Evolutionary conservation across 345 rosid genomes (phyloP).

Genomic region (Salix arbutifolia): DNA sequence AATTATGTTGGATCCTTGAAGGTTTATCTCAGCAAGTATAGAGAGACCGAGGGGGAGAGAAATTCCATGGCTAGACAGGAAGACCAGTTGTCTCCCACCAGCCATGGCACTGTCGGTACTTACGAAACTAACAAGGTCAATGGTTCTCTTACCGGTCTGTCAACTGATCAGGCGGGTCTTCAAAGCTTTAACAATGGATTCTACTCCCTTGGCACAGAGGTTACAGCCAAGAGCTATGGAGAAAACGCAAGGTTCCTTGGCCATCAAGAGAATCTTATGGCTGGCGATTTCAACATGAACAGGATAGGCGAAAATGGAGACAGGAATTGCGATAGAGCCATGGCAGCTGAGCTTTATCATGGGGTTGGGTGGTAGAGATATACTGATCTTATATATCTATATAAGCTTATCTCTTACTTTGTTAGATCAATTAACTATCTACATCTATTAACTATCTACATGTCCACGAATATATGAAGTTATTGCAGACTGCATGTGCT

Average conservation of each 20-base stretch:
- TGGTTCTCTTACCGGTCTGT: background rate
- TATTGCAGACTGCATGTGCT: background rate
- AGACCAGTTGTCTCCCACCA: background rate
- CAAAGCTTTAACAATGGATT: slow-evolving; percentile 25
- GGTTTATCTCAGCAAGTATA: slow-evolving; percentile 16
- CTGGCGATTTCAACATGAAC: slow-evolving; percentile 13
- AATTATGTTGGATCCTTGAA: slow-evolving; percentile 21
- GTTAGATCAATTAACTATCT: background rate
- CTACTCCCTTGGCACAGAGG: slow-evolving; percentile 32
- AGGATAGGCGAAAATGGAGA: slow-evolving; percentile 23
- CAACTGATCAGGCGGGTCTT: slow-evolving; percentile 1
- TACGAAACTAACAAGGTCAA: background rate
- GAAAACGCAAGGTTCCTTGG: slow-evolving; percentile 10
- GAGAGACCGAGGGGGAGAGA: slow-evolving; percentile 24
- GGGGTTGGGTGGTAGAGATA: slow-evolving; percentile 31
- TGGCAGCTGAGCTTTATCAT: slow-evolving; percentile 28
- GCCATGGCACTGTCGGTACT: background rate
- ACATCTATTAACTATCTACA: no score
- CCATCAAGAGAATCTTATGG: slow-evolving; percentile 20
- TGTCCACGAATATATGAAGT: background rate
- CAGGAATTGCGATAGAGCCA: slow-evolving; percentile 11
- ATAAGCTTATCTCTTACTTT: background rate
- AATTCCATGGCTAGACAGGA: slow-evolving; percentile 15
- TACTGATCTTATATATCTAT: background rate
- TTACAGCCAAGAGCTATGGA: background rate